Evolutionary conservation across 2,329 filamentous ascomycete species (phyloP).

Genomic region (Aplosporella prunicola): DNA sequence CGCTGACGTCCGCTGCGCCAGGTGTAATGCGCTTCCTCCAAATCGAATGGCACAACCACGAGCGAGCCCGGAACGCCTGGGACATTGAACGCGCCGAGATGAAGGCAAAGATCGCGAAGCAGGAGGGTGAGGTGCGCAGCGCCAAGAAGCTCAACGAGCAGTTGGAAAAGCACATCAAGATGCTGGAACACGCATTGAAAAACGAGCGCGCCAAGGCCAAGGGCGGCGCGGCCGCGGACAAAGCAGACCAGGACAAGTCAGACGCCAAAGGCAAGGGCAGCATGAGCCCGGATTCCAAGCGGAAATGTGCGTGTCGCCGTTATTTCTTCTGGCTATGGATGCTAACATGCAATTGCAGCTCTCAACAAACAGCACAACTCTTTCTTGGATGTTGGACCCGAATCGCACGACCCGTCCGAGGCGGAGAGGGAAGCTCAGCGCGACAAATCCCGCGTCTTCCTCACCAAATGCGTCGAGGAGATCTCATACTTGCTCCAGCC

Average conservation of each 20-base stretch:
- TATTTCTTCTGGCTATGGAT: no score
- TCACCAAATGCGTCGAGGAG: conserved; percentile 58
- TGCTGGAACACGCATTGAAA: conserved; percentile 81
- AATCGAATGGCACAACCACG: conserved; percentile 97
- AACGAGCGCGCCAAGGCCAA: conserved; percentile 67
- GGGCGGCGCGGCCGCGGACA: conserved; percentile 39
- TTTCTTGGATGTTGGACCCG: conserved; percentile 41
- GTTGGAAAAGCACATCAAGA: conserved; percentile 78
- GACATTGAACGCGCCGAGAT: conserved; percentile 99
- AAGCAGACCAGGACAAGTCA: conserved; percentile 40
- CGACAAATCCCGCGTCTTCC: conserved; percentile 53
- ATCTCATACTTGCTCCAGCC: conserved; percentile 59
- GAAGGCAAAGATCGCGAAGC: conserved; percentile 90
- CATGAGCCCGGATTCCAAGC: conserved; percentile 7
- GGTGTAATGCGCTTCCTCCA: conserved; percentile 99
- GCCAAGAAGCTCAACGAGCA: conserved; percentile 83
- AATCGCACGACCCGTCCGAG: conserved; percentile 35
- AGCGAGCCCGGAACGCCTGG: conserved; percentile 95
- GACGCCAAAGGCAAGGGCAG: conserved; percentile 20
- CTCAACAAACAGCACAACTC: conserved; percentile 40
- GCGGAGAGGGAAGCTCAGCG: conserved; percentile 49
- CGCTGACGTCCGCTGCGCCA: conserved; percentile 25
- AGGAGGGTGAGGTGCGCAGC: conserved; percentile 82
- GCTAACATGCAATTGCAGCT: conserved; percentile 24
- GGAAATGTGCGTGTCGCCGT: conserved; percentile 3